These are phyloP conservation scores for Urostyla sp. DNA, from an alignment of 73 alveolate species.

Conservation along the genomic window DNA sequence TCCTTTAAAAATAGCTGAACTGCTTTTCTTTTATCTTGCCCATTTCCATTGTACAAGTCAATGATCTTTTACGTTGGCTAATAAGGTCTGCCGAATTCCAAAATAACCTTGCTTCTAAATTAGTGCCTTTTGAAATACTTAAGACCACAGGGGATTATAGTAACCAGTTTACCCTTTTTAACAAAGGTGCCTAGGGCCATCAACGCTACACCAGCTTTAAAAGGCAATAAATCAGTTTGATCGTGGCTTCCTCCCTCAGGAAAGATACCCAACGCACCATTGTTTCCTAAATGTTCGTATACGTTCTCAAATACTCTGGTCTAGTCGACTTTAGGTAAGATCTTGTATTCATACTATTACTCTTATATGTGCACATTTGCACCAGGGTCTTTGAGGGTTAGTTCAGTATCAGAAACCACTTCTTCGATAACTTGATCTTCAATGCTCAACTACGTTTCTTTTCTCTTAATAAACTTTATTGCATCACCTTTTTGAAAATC, in stretches of 20 bases:
- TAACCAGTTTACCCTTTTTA: conserved; percentile 78
- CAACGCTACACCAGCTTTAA: conserved; percentile 95
- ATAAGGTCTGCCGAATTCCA: conserved; percentile 95
- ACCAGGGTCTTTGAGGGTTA: conserved; percentile 46
- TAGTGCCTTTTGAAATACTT: conserved; percentile 89
- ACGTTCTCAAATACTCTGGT: conserved; percentile 84
- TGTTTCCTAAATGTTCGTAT: conserved; percentile 76
- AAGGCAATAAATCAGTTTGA: conserved; percentile 85
- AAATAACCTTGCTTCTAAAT: conserved; percentile 89
- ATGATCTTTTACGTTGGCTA: conserved; percentile 81
- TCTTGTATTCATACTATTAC: conserved; percentile 64
- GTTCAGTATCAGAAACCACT: conserved; percentile 53
- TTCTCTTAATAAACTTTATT: background rate
- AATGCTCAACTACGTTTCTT: conserved; percentile 14
- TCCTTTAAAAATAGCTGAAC: conserved; percentile 74
- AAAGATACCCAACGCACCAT: conserved; percentile 92
- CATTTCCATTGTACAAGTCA: conserved; percentile 66
- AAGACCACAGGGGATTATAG: conserved; percentile 91
- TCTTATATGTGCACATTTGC: conserved; percentile 24
- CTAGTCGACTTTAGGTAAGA: conserved; percentile 94
- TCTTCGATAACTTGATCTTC: conserved; percentile 38
- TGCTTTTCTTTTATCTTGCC: conserved; percentile 88
- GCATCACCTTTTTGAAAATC: conserved; percentile 48
- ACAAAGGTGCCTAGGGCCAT: conserved; percentile 95
- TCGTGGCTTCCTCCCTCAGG: conserved; percentile 99